Evolutionary conservation across 768 basidiomycete species (phyloP).

Genomic region (Xanthoconium stramineum): DNA sequence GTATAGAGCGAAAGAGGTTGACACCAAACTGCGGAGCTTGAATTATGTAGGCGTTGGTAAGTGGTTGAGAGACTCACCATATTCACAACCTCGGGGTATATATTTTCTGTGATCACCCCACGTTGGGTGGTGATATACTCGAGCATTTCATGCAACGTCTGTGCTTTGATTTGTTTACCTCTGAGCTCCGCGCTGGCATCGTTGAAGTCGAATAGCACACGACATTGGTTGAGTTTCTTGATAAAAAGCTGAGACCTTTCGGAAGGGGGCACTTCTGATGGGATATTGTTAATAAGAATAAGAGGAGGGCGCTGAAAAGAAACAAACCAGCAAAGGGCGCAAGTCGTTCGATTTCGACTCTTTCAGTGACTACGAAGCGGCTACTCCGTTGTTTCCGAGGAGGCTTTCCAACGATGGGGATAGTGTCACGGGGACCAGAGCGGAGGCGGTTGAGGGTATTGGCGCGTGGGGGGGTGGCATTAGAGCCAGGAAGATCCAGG

Average conservation of each 20-base stretch:
- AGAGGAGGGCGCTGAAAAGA: constrained; percentile 9
- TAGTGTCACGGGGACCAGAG: constrained; percentile 89
- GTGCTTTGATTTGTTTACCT: constrained; percentile 98
- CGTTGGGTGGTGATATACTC: constrained; percentile 98
- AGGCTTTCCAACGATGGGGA: constrained; percentile 93
- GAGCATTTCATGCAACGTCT: constrained; percentile 96
- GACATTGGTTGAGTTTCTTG: constrained; percentile 93
- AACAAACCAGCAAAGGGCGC: constrained; percentile 79
- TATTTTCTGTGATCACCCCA: constrained; percentile 90
- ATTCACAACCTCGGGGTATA: constrained; percentile 98
- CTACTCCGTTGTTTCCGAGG: constrained; percentile 97
- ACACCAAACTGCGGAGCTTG: constrained; percentile 72
- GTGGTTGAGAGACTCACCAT: constrained; percentile 64
- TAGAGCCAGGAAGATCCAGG: constrained; percentile 43
- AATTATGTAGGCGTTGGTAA: constrained; percentile 1
- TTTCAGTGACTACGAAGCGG: constrained; percentile 93
- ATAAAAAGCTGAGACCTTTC: constrained; percentile 92
- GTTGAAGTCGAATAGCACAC: constrained; percentile 97
- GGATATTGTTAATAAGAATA: neutral
- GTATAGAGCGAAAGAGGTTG: constrained; percentile 99
- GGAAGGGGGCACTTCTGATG: constrained; percentile 76
- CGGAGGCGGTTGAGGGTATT: constrained; percentile 72
- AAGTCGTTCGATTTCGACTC: constrained; percentile 92
- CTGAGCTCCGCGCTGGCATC: constrained; percentile 93
- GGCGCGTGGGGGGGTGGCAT: constrained; percentile 60